Base-by-base conservation (phyloP, 139 green algal species). In the Diplosphaera chodatii region DNA sequence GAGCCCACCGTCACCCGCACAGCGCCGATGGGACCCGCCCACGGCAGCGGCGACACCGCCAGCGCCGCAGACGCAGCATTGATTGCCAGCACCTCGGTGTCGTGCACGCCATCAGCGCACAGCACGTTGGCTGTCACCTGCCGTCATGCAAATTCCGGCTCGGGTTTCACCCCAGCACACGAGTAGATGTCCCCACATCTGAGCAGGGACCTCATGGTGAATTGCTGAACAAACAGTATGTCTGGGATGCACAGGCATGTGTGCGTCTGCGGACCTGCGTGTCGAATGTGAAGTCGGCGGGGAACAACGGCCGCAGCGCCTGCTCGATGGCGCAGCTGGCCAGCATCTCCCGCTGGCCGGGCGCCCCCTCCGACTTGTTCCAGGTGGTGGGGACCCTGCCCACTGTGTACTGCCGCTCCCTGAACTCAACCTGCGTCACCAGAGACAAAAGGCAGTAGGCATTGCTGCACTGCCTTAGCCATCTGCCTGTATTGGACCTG, bases 31-130 rank as follows among this genome's bases (percentile, higher is more conserved):
- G 90, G 90, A 4, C 87, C 87, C 25, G 68, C 55, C 85, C 87
- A 96, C 1, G 91, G 88, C 25, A 96, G 72, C 64, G 84, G 64
- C 16, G 80, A 90, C 41, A 72, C 70, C 40, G 74, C 48, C 21
- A 95, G 72, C 4, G 91, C 91, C 20, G 84, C 85, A 22, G 86
- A 92, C 13, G 87, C 87, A 15, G 84, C 89, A 71, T 91, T 94
- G 67, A 96, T 87, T 2, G 83, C 82, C 28, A 92, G 33, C 6
- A 86, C 74, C n/a, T 86, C 86, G 1, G 86, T 80, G 40, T 92
- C 82, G 1, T 74, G 23, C 29, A 28, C n/a, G 27, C 69, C 67
- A 73, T 93, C 86, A 40, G 75, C 80, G 56, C 82, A 82, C 30
- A 90, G 71, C 64, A 91, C 76, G 55, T 55, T 78, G 30, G 71